Conservation (phyloP, 2,329 filamentous ascomycete species). For the Trichophyton equinum region DNA sequence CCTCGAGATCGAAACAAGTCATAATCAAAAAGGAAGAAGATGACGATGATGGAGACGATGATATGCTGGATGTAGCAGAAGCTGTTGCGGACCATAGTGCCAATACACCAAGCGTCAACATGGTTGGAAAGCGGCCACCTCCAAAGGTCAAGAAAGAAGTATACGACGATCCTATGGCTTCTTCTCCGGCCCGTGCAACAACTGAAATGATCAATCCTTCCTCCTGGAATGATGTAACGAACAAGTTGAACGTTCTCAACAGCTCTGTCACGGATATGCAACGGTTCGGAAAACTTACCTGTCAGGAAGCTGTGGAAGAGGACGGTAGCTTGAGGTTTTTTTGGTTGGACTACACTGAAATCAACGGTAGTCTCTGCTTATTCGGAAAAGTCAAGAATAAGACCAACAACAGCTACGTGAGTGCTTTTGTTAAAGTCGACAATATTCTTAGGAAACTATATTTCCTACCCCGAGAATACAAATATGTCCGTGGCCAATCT, state of each 20-base stretch:
- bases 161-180: constrained; percentile 60
- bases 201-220: constrained; percentile 59
- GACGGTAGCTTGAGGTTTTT: constrained; percentile 90
- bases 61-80: constrained; percentile 76
- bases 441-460: constrained; percentile 87
- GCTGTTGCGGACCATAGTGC: constrained; percentile 52
- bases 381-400: constrained; percentile 96
- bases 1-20: constrained; percentile 32
- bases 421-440: constrained; percentile 91
- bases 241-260: constrained; percentile 72
- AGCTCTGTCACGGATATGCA: constrained; percentile 52
- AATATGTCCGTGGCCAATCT: constrained; percentile 47
- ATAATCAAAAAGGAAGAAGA: constrained; percentile 42
- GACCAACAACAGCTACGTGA: constrained; percentile 63
- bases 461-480: constrained; percentile 68
- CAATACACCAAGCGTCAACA: constrained; percentile 62
- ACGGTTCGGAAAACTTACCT: constrained; percentile 65
- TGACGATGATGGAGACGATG: constrained; percentile 62
- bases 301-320: constrained; percentile 77
- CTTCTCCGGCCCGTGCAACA: constrained; percentile 56
- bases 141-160: constrained; percentile 60
- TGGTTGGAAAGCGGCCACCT: constrained; percentile 64
- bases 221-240: constrained; percentile 78
- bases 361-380: constrained; percentile 80
- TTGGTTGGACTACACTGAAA: constrained; percentile 91